Evolutionary conservation across 164 flowering plant genomes (phyloP), one percentile per base, ranked within the genome.

Genomic region (Echeveria elegans): DNA sequence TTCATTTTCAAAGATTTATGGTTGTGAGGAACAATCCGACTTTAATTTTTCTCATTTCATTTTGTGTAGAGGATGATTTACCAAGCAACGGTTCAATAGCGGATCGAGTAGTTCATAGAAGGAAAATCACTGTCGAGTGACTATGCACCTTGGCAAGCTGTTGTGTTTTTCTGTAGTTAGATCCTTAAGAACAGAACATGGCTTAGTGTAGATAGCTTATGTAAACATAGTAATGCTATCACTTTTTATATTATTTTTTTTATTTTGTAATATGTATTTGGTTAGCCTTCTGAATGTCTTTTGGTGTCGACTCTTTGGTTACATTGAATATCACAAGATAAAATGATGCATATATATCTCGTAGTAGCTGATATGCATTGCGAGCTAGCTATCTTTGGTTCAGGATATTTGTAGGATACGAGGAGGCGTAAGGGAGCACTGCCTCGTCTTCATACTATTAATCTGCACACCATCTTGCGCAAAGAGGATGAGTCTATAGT

Each of bases 21-120:
- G 15, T 41, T 41, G 12, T 10, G 21, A n/a, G n/a, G n/a, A n/a
- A n/a, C n/a, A n/a, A n/a, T 5, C 6, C 21, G 19, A 47, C 21
- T 47, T n/a, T n/a, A n/a, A 14, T 47, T 16, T 11, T 16, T 43
- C 18, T 43, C 15, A 43, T 43, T 29, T 28, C 29, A n/a, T 21
- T 5, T 8, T 24, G 58, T 26, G 16, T n/a, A 53, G 60, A 21
- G 9, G 31, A 16, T 53, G 60, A 53, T 53, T 53, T 53, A 15
- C 26, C 12, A 5, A 12, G 15, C 16, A 26, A 26, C 29, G 18
- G 30, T 24, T 53, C 60, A 24, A 53, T 53, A 15, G 60, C 31
- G 29, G 60, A 53, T 10, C 60, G 29, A 53, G 60, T 53, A 31
- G 60, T 26, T 53, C 60, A 26, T 53, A 53, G 60, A 53, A 53